Evolutionary conservation across 495 filamentous ascomycete genomes (phyloP).

Genomic region (Parachaetomium inaequale): DNA sequence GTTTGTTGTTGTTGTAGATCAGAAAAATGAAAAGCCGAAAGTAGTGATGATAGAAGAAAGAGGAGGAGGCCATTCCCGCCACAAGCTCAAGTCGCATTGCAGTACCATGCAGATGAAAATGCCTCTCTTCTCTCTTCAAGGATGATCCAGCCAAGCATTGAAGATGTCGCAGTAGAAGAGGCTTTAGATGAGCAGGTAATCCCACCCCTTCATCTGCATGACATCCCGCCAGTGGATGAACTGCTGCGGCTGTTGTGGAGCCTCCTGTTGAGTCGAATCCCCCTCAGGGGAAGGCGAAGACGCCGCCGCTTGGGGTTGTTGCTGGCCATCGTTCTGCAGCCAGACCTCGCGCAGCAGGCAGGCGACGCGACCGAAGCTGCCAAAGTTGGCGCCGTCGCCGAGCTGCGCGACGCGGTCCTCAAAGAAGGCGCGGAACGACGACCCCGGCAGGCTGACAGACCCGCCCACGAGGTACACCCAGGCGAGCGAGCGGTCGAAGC

Average conservation of each 20-base stretch:
- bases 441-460: slow-evolving; percentile 62
- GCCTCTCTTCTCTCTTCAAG: slow-evolving; percentile 28
- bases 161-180: slow-evolving; percentile 3
- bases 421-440: slow-evolving; percentile 72
- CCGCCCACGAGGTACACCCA: slow-evolving; percentile 92
- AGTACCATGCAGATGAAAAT: slow-evolving; percentile 32
- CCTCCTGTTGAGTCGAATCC: slow-evolving; percentile 28
- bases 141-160: slow-evolving; percentile 39
- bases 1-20: slow-evolving; percentile 1
- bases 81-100: slow-evolving; percentile 6
- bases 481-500: slow-evolving; percentile 85
- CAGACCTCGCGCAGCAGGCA: slow-evolving; percentile 79
- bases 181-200: slow-evolving; percentile 77
- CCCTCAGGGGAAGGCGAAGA: slow-evolving; percentile 37
- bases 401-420: slow-evolving; percentile 64
- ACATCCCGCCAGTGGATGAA: slow-evolving; percentile 91
- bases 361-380: slow-evolving; percentile 81
- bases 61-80: slow-evolving; percentile 28
- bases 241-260: slow-evolving; percentile 37
- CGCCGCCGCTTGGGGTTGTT: slow-evolving; percentile 20
- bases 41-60: too few relatives aligned
- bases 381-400: slow-evolving; percentile 67
- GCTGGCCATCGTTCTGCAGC: slow-evolving; percentile 58
- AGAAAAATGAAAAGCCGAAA: slow-evolving; percentile 14
- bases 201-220: slow-evolving; percentile 89